Base-by-base conservation (phyloP, 1,284 basidiomycete species). In the Melampsora occidentalis region DNA sequence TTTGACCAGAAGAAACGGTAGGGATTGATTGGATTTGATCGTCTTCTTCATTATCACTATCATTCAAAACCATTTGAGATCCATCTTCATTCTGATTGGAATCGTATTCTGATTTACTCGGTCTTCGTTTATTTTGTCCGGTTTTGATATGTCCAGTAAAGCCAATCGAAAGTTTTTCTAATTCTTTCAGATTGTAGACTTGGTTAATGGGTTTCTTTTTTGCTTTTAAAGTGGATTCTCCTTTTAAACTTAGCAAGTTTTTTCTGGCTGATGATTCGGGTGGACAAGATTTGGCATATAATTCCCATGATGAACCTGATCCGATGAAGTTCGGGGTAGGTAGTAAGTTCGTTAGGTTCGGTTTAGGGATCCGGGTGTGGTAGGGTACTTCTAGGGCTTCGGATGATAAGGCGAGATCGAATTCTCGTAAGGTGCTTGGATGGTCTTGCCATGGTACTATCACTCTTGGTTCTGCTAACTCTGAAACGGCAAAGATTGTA, bases 371-470 rank as follows among this genome's bases (percentile, higher is more conserved):
- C 1, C 53, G 53, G 9, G 5, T 5, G 14, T 59, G n/a, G 7
- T 22, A 59, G 2, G n/a, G 53, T n/a, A 22, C 7, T 59, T 59
- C n/a, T 6, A 22, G 6, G 28, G 53, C 10, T 6, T n/a, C 53
- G 1, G 57, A 49, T 25, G 28, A 42, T 35, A 64, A 66, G 20
- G 57, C 35, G 1, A 49, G 7, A 49, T 76, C 65, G 48, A 76
- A 76, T 16, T 63, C 61, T 67, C 61, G 33, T 16, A 76, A 35
- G 18, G 72, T 76, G 25, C 48, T 61, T n/a, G 72, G 72, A 69
- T 76, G 72, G 61, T 76, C 72, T 76, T 76, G 72, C 72, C 72
- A 76, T 33, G 72, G 72, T 22, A 76, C 72, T n/a, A 76, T 76
- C 35, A 76, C 59, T 59, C 72, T 67, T 9, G 72, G 72, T 35